These are phyloP conservation scores for Jaapia argillacea DNA, from an alignment of 768 basidiomycete genomes.

Conservation along the genomic window DNA sequence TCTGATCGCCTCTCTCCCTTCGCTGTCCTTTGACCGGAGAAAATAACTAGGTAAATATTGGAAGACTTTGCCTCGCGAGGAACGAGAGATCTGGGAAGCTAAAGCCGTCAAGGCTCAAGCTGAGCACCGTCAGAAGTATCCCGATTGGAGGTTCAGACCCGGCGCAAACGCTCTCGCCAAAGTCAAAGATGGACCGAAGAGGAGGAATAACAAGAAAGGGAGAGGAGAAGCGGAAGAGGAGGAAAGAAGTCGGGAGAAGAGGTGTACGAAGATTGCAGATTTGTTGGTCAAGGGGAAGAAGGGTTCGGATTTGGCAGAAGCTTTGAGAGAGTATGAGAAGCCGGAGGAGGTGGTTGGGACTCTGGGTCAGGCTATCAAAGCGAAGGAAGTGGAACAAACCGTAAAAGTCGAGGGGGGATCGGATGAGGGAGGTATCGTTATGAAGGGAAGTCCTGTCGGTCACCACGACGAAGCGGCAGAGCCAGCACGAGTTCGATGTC, in stretches of 20 bases:
- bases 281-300: conserved; percentile 58
- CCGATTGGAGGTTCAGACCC: conserved; percentile 77
- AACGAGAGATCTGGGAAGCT: conserved; percentile 69
- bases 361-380: conserved; percentile 1
- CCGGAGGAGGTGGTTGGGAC: neutral
- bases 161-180: conserved; percentile 36
- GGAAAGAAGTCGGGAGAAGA: conserved; percentile 42
- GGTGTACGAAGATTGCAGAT: conserved; percentile 60
- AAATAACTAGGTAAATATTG: conserved; percentile 50
- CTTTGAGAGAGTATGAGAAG: conserved; percentile 51
- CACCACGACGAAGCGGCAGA: neutral
- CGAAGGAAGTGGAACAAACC: neutral
- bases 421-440: conserved; percentile 3
- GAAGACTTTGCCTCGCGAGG: conserved; percentile 57
- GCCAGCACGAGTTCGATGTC: neutral
- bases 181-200: conserved; percentile 29
- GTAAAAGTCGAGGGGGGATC: conserved; percentile 1
- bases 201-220: conserved; percentile 21
- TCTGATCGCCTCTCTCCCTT: neutral
- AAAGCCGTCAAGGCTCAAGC: conserved; percentile 62
- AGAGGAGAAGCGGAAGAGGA: conserved; percentile 24
- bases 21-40: neutral
- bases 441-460: too few species aligned
- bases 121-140: conserved; percentile 65
- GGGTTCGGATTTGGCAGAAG: conserved; percentile 49